phyloP scores from a whole-genome alignment of 345 rosid genomes.

The Angophora floribunda region DNA sequence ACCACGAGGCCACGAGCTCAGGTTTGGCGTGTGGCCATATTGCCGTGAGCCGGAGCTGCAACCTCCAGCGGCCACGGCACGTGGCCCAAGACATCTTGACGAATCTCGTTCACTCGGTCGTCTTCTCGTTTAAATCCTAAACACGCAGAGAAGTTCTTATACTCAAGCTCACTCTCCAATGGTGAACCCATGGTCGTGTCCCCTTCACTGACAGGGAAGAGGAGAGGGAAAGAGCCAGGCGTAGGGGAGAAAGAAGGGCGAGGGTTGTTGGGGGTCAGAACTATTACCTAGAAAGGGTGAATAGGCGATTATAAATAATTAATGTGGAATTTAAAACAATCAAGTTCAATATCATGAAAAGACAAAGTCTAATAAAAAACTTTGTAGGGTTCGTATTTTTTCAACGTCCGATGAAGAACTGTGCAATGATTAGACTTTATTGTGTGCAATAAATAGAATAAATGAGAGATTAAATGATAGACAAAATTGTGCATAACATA shows the following conservation, averaged over 20 bases:
- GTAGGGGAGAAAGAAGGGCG: neutral
- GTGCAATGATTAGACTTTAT: too few relatives aligned
- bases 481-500: too few relatives aligned
- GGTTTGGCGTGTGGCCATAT: neutral
- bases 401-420: too few relatives aligned
- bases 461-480: too few relatives aligned
- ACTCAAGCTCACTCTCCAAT: neutral
- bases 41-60: neutral
- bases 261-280: neutral
- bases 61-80: neutral
- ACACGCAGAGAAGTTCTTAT: neutral
- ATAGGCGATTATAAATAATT: too few relatives aligned
- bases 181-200: neutral
- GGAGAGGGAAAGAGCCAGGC: neutral
- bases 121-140: neutral
- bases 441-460: too few relatives aligned
- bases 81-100: neutral
- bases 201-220: neutral
- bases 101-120: neutral
- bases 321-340: too few relatives aligned
- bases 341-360: too few relatives aligned
- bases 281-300: too few relatives aligned
- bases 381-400: too few relatives aligned
- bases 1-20: neutral
- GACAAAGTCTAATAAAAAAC: too few relatives aligned